Evolutionary conservation across 2,329 filamentous ascomycete species (phyloP).

Genomic region (Colletotrichum sp.): DNA sequence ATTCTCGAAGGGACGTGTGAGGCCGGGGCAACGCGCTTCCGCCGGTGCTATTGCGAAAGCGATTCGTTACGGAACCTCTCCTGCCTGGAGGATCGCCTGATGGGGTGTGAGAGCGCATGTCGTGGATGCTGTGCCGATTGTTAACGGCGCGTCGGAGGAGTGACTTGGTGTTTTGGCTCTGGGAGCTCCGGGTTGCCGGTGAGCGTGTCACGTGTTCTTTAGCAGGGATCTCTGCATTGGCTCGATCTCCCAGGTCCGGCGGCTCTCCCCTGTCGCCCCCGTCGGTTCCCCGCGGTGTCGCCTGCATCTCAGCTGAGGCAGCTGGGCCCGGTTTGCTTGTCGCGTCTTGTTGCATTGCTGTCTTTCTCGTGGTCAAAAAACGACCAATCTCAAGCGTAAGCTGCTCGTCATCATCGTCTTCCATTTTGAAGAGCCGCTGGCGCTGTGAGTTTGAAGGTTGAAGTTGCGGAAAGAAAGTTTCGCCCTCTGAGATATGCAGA

Average conservation of each 20-base stretch:
- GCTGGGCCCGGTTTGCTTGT: not conserved
- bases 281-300: not conserved
- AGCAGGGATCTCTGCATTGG: not conserved
- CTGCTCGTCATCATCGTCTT: not conserved
- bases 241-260: not conserved
- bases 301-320: not conserved
- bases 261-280: not conserved
- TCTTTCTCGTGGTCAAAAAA: not conserved
- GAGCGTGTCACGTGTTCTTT: not conserved
- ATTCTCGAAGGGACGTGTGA: conserved; percentile 39
- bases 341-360: not conserved
- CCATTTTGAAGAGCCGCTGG: not conserved
- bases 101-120: conserved; percentile 29
- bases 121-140: conserved; percentile 29
- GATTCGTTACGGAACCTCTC: conserved; percentile 32
- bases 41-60: conserved; percentile 40
- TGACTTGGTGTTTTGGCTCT: conserved; percentile 14
- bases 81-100: conserved; percentile 32
- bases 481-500: not conserved
- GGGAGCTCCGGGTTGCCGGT: not conserved
- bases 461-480: not conserved
- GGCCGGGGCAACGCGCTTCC: conserved; percentile 40
- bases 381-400: not conserved
- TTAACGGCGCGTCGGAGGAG: conserved; percentile 11
- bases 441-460: not conserved